Percentiles rank a stretch among this genome's conserved stretches.
Conservation (phyloP, 1,284 basidiomycete genomes). For the Pholiota adiposa region DNA sequence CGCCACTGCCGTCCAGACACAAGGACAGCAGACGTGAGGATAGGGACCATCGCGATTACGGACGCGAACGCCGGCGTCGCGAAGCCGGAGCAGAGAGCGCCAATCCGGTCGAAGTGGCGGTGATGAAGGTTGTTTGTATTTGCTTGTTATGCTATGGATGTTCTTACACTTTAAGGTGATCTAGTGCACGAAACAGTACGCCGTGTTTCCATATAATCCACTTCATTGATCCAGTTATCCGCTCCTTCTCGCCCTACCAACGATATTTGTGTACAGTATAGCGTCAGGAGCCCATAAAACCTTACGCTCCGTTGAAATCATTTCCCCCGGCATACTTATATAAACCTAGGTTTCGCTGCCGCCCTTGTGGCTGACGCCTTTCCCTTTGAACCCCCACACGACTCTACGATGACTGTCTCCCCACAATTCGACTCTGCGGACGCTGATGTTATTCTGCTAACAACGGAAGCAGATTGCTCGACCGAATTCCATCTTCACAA, state of each 20-base stretch:
- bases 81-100: conserved; percentile 27
- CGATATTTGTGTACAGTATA: background rate
- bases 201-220: background rate
- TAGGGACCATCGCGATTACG: conserved; percentile 25
- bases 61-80: conserved; percentile 18
- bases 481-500: conserved; percentile 64
- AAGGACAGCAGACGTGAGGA: conserved; percentile 20
- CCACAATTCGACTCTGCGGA: conserved; percentile 48
- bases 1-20: conserved; percentile 27
- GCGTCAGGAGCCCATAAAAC: background rate
- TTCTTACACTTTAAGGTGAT: background rate
- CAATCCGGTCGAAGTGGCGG: conserved; percentile 24
- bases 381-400: background rate
- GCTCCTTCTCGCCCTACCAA: background rate
- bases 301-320: background rate
- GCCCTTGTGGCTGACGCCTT: background rate
- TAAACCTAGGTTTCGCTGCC: background rate
- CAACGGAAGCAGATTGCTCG: conserved; percentile 34
- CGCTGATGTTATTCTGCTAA: conserved; percentile 58
- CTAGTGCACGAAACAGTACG: background rate
- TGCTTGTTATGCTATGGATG: conserved; percentile 14
- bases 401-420: conserved; percentile 19
- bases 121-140: conserved; percentile 16
- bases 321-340: background rate
- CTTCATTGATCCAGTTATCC: background rate